Conservation (phyloP, 495 filamentous ascomycete species). For the Penicillium soppii region DNA sequence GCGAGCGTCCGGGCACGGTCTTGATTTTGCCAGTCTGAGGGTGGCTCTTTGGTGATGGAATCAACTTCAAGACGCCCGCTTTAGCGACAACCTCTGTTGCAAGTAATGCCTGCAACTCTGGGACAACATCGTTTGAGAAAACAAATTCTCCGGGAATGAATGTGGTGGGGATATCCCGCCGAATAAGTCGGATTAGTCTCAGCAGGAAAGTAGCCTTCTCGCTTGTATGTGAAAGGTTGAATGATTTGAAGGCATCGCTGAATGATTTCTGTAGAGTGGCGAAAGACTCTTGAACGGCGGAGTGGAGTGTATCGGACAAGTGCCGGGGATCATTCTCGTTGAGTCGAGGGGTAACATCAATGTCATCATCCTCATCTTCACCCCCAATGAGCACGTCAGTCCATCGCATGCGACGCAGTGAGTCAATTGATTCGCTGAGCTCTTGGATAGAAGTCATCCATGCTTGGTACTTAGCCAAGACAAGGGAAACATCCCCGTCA, state of each 20-base stretch:
- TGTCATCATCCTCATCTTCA: conserved; percentile 69
- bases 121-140: conserved; percentile 46
- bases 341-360: conserved; percentile 58
- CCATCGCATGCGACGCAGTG: conserved; percentile 68
- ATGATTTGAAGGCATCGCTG: conserved; percentile 39
- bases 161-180: conserved; percentile 57
- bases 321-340: conserved; percentile 70
- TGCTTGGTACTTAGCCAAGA: conserved; percentile 57
- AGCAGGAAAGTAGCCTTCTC: conserved; percentile 69
- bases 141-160: conserved; percentile 38
- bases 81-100: conserved; percentile 33
- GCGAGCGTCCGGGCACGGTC: conserved; percentile 46
- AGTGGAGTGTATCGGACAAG: conserved; percentile 59
- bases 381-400: conserved; percentile 73
- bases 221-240: conserved; percentile 43
- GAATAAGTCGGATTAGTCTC: conserved; percentile 72
- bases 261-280: conserved; percentile 57
- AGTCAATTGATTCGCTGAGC: conserved; percentile 59
- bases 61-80: conserved; percentile 9
- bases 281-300: conserved; percentile 59
- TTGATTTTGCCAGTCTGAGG: conserved; percentile 16
- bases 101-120: conserved; percentile 57
- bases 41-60: conserved; percentile 4
- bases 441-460: conserved; percentile 68
- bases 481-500: conserved; percentile 59